phyloP scores from a whole-genome alignment of 208 protist genomes.

The Leishmania gerbilli region DNA sequence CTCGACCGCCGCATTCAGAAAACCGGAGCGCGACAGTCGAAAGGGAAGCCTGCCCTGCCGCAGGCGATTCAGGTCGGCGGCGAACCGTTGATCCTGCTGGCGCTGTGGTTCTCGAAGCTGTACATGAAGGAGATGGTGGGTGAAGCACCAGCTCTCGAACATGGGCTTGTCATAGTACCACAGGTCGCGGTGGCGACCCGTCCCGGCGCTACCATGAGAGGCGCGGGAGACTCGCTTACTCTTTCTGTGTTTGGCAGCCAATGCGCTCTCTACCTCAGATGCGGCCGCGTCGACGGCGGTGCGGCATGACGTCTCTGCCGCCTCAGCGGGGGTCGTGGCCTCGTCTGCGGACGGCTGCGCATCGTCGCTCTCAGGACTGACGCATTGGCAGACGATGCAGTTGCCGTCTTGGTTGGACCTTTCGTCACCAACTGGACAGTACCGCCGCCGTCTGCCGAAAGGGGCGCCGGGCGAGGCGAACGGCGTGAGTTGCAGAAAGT shows the following conservation, averaged over 20 bases:
- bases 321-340: not conserved
- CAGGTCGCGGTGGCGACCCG: slow-evolving; percentile 5
- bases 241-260: not conserved
- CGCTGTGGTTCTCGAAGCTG: slow-evolving; percentile 51
- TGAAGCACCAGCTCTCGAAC: slow-evolving; percentile 74
- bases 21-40: slow-evolving; percentile 59
- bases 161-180: slow-evolving; percentile 54
- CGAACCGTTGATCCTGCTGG: slow-evolving; percentile 62
- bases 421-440: too few species aligned
- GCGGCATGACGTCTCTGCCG: not conserved
- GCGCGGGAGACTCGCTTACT: not conserved
- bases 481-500: slow-evolving; percentile 93
- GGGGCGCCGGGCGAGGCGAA: slow-evolving; percentile 20
- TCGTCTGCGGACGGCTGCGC: too few species aligned
- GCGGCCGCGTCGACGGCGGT: too few species aligned
- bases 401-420: not conserved
- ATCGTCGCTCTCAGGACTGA: not conserved
- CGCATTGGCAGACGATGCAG: not conserved
- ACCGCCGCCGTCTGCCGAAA: not conserved
- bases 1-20: slow-evolving; percentile 53
- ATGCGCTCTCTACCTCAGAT: not conserved
- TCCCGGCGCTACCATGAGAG: not conserved
- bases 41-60: slow-evolving; percentile 63
- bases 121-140: slow-evolving; percentile 60
- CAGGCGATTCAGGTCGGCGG: slow-evolving; percentile 63